These are phyloP conservation scores for Saccharomyces pastorianus DNA, from an alignment of 1,139 yeast species.

Conservation along the genomic window DNA sequence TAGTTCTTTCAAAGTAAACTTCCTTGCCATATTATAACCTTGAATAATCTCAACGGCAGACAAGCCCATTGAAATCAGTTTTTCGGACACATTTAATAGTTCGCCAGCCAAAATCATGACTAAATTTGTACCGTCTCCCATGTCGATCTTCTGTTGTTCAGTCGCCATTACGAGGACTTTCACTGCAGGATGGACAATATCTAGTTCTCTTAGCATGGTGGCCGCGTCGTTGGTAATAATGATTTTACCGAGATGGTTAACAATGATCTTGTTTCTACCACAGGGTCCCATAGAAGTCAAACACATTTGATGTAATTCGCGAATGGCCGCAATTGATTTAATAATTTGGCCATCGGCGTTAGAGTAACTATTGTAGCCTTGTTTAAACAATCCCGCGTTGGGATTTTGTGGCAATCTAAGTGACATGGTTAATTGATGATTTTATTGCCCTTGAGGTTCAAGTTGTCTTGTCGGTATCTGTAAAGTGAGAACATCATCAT, in stretches of 20 bases:
- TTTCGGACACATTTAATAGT: slow-evolving; percentile 73
- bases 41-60: slow-evolving; percentile 85
- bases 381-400: slow-evolving; percentile 86
- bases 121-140: slow-evolving; percentile 70
- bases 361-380: slow-evolving; percentile 85
- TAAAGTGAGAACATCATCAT: not conserved
- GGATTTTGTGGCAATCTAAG: slow-evolving; percentile 90
- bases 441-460: not conserved
- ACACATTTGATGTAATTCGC: slow-evolving; percentile 86
- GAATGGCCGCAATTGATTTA: slow-evolving; percentile 86
- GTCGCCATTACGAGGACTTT: slow-evolving; percentile 93
- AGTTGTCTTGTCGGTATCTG: not conserved
- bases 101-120: slow-evolving; percentile 83
- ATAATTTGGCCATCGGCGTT: slow-evolving; percentile 91
- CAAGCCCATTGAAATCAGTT: slow-evolving; percentile 73
- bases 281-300: slow-evolving; percentile 95
- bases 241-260: slow-evolving; percentile 72
- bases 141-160: slow-evolving; percentile 89
- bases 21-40: slow-evolving; percentile 79
- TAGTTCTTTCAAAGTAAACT: slow-evolving; percentile 60
- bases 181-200: slow-evolving; percentile 95
- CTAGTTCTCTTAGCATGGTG: slow-evolving; percentile 86
- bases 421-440: slow-evolving; percentile 46
- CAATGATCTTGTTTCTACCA: slow-evolving; percentile 93
- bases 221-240: slow-evolving; percentile 95